Conservation (phyloP, 192 early-diverging fungal genomes). For the Allomyces javanicus region DNA sequence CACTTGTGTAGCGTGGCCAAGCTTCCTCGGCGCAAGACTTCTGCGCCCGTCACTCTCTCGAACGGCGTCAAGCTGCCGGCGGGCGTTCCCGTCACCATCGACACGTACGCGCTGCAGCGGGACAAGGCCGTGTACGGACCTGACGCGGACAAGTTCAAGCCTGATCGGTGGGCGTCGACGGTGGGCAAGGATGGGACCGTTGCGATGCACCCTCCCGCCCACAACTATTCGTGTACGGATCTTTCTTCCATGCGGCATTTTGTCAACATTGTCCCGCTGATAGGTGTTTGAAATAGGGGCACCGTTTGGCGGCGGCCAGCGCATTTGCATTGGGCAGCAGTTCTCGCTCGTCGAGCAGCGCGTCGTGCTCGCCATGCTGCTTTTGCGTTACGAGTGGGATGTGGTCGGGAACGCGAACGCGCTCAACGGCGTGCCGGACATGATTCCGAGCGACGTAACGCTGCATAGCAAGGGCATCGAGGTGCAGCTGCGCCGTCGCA, state of each 20-base stretch:
- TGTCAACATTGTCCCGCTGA: too few species aligned
- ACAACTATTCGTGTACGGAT: conserved; percentile 8
- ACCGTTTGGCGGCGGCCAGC: conserved; percentile 7
- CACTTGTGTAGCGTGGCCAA: not conserved
- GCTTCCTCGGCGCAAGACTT: not conserved
- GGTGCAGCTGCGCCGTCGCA: too few species aligned
- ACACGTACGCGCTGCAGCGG: conserved; percentile 18
- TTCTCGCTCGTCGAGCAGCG: conserved; percentile 7
- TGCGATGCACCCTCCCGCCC: not conserved
- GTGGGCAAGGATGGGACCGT: conserved; percentile 8
- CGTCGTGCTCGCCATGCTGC: conserved; percentile 4
- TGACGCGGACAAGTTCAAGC: conserved; percentile 20
- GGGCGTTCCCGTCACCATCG: conserved; percentile 17
- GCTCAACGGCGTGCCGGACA: not conserved
- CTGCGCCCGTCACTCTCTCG: conserved; percentile 2
- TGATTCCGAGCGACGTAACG: too few species aligned
- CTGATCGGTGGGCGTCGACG: conserved; percentile 19
- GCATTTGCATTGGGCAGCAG: conserved; percentile 6
- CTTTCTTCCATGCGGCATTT: conserved; percentile 4
- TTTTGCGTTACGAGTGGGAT: not conserved
- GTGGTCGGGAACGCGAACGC: not conserved
- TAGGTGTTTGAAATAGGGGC: not conserved
- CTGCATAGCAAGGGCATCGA: too few species aligned
- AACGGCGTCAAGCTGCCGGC: conserved; percentile 15
- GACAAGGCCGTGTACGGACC: conserved; percentile 16